Evolutionary conservation across 2,329 filamentous ascomycete genomes (phyloP), one percentile per base, ranked within the genome.

Genomic region (Cercospora canescens): DNA sequence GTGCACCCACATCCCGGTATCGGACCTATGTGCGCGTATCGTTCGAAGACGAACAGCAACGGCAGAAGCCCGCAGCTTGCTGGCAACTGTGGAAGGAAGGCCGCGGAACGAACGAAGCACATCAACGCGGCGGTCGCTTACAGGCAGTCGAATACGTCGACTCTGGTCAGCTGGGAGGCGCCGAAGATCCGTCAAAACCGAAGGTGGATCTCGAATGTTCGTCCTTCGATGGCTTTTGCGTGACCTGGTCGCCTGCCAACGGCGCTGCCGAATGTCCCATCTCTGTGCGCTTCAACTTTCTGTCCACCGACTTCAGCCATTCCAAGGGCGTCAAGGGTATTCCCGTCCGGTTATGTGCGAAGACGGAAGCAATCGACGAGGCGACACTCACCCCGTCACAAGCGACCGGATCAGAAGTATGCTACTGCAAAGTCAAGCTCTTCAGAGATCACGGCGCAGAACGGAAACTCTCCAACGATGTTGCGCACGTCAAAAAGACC

Each of bases 261-360:
- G 90, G 88, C 4, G 79, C 86, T 48, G 89, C 89, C 57, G 93
- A 97, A 73, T 95, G 93, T 77, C 91, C 89, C 57, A 88, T 99
- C 63, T 91, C 93, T 8, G 92, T 98, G 12, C 91, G 95, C 54
- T 99, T 98, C 84, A 99, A 99, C 81, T 99, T 99, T 76, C 84
- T 99, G 0, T 99, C 95, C 0, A 99, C 95, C 8, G 95, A 99
- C 77, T 99, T 98, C 77, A 98, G 94, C 78, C 95, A 98, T 76
- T 98, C 95, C 9, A 99, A 99, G 76, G 95, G 95, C 54, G 95
- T 99, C 57, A 99, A 98, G 80, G 95, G 95, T 37, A 97, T 98
- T 70, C 94, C 95, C 0, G 94, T 99, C 4, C 85, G 95, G 63
- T 85, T 98, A 0, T 98, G 94, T 78, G 89, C 94, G 14, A 98